phyloP scores from a whole-genome alignment of 2,329 filamentous ascomycete species.

The Xylaria sp. region DNA sequence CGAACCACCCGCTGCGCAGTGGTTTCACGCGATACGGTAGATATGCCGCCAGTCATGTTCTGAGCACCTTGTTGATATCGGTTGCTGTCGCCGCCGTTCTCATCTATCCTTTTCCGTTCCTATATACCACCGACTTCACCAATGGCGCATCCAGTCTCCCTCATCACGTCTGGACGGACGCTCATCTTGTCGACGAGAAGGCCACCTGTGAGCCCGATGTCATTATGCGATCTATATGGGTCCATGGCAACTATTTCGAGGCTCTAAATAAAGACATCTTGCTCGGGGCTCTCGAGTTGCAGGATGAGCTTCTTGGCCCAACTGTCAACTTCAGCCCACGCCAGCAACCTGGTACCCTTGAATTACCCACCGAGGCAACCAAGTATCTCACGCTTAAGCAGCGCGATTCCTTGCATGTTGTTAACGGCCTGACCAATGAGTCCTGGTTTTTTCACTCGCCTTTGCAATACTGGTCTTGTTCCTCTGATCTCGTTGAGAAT shows the following conservation, averaged over 20 bases:
- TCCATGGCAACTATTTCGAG: conserved; percentile 83
- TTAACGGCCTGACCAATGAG: conserved; percentile 69
- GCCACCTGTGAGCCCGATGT: conserved; percentile 70
- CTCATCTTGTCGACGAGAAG: conserved; percentile 69
- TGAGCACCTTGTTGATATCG: conserved; percentile 78
- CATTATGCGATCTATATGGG: conserved; percentile 85
- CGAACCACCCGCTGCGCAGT: conserved; percentile 72
- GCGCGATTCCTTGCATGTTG: conserved; percentile 67
- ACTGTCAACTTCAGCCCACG: conserved; percentile 67
- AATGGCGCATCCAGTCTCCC: conserved; percentile 78
- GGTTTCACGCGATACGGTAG: conserved; percentile 76
- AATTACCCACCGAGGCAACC: conserved; percentile 48
- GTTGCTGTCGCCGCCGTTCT: conserved; percentile 75
- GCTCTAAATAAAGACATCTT: conserved; percentile 75
- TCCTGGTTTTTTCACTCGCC: conserved; percentile 87
- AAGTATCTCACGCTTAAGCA: conserved; percentile 56
- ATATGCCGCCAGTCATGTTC: conserved; percentile 77
- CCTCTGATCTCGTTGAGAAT: conserved; percentile 63
- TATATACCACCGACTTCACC: conserved; percentile 77
- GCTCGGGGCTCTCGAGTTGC: conserved; percentile 73
- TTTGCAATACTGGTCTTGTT: conserved; percentile 82
- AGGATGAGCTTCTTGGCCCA: conserved; percentile 73
- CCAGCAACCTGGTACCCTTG: conserved; percentile 47
- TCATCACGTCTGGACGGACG: conserved; percentile 84
- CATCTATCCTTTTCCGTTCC: conserved; percentile 79